These are phyloP conservation scores for Secale cereale DNA, from an alignment of 176 grass and related monocot genomes.

Conservation along the genomic window DNA sequence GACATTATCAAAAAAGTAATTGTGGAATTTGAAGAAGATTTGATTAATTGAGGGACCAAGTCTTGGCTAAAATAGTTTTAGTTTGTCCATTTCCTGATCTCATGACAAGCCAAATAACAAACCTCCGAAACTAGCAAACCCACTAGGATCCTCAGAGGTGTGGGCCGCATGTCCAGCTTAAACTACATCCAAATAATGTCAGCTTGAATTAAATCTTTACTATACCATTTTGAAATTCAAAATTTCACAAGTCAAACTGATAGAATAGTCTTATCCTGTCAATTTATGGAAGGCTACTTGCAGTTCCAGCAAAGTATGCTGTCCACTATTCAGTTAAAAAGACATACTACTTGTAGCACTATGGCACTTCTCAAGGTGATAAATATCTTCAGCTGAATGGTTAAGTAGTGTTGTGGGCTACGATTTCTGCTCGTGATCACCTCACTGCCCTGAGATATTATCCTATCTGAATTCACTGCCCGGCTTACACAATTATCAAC, in stretches of 20 bases:
- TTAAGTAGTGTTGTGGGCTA: background rate
- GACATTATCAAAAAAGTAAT: background rate
- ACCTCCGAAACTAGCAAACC: background rate
- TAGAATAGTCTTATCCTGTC: background rate
- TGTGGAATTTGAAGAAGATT: background rate
- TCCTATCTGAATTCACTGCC: background rate
- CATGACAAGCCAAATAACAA: background rate
- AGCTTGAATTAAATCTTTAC: background rate
- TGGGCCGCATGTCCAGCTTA: constrained; percentile 18
- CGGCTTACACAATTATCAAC: constrained; percentile 9
- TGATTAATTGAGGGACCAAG: background rate
- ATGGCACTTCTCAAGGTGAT: background rate
- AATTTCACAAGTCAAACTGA: background rate
- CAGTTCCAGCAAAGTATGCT: background rate
- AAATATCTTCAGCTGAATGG: background rate
- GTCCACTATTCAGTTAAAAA: background rate
- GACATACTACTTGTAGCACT: background rate
- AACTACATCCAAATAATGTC: background rate
- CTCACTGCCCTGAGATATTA: background rate
- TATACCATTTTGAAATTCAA: background rate
- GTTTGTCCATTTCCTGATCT: constrained; percentile 15
- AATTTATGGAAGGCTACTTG: background rate
- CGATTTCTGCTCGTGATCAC: background rate
- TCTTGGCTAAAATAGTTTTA: constrained; percentile 6
- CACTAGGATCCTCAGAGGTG: background rate